Base-by-base conservation (phyloP, 2,329 filamentous ascomycete species). In the Penicillium sp. region DNA sequence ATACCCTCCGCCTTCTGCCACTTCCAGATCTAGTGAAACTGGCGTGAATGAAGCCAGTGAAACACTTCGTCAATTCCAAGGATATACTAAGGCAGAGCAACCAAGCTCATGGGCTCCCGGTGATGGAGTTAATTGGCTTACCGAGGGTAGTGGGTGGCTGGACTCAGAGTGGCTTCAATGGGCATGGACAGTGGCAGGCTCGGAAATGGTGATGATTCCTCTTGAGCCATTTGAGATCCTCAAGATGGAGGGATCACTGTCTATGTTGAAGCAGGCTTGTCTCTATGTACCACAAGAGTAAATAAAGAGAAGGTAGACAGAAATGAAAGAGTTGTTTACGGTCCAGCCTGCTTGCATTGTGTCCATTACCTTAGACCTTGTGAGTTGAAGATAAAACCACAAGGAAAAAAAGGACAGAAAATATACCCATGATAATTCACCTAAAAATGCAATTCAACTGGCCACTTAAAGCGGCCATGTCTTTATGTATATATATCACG, bases 141-240 rank as follows among this genome's bases (percentile, higher is more conserved):
- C 50, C 3, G 52, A 60, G n/a, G 62, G 62, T n/a, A 65, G 64
- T 49, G 70, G 68, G 62, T 76, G 75, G 75, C 59, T 76, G 31
- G 70, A 72, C 29, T 62, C 69, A 7, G 70, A 73, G 21, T 73
- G 71, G 71, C 19, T 79, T 46, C 73, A 75, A 45, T 79, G 77
- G 77, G 73, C 74, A 25, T 78, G 75, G 71, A 71, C 72, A 57
- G 68, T 77, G 43, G 68, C 69, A 40, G 71, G 76, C 49, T 71
- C 76, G 40, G 76, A 79, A 57, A 67, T 65, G 49, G 68, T 76
- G 41, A 67, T 71, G 52, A 64, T 71, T 27, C 68, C 72, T 0
- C 69, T 70, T 48, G 67, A 75, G 51, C 72, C 75, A 27, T 57
- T 77, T 38, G 55, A 61, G 16, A 59, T 75, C 49, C 58, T 76